Evolutionary conservation across 164 flowering plant species (phyloP).

Genomic region (Buxus sempervirens): DNA sequence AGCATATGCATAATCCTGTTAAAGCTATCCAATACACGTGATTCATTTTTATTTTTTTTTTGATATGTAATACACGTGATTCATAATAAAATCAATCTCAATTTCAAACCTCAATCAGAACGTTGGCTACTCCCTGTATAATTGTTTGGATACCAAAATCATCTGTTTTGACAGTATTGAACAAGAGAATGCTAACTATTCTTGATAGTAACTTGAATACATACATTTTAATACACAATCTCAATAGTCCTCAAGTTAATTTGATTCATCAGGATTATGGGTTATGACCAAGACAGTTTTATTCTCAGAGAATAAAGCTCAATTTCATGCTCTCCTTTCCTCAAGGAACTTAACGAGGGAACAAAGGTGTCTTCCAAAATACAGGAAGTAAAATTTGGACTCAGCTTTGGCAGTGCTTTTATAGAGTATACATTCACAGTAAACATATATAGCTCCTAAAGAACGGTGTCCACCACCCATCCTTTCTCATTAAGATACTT

Average conservation of each 20-base stretch:
- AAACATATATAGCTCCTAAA: conserved; percentile 2
- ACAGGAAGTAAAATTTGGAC: background rate
- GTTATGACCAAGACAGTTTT: background rate
- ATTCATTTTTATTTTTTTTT: too few relatives aligned
- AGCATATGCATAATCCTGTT: too few relatives aligned
- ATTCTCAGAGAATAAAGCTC: background rate
- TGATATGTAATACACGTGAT: background rate
- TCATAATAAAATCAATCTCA: background rate
- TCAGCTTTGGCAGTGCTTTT: background rate
- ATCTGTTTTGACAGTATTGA: background rate
- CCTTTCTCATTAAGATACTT: background rate
- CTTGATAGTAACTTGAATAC: background rate
- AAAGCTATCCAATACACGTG: background rate
- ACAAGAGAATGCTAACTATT: background rate
- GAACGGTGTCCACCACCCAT: background rate
- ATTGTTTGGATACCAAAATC: background rate
- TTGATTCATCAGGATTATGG: background rate
- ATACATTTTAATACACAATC: background rate
- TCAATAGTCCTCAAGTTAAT: background rate
- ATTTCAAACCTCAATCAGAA: background rate
- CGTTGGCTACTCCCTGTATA: background rate
- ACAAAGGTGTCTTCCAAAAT: background rate
- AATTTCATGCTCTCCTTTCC: background rate
- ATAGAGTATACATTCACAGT: background rate
- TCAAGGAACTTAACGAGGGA: background rate